These are phyloP conservation scores for Colletotrichum gloeosporioides DNA, from an alignment of 2,329 filamentous ascomycete species.

Conservation along the genomic window DNA sequence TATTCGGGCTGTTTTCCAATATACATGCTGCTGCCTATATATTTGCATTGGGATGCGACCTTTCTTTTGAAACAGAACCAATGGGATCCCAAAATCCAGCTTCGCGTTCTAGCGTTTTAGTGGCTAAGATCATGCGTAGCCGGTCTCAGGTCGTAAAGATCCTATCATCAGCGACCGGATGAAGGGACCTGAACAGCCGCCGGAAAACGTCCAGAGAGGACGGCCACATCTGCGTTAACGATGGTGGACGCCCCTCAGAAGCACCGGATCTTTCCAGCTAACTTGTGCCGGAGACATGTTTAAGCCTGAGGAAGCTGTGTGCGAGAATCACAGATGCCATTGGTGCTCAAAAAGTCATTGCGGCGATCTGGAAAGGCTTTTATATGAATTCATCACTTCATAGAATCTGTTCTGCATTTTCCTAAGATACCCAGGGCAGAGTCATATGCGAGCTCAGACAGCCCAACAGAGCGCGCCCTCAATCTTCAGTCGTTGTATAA, in stretches of 20 bases:
- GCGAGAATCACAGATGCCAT: not conserved
- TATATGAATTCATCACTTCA: fast-evolving
- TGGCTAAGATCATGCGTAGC: not conserved
- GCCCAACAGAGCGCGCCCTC: not conserved
- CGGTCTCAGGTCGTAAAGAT: not conserved
- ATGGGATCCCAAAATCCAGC: fast-evolving
- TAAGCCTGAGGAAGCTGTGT: not conserved
- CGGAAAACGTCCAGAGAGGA: not conserved
- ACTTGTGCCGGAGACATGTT: not conserved
- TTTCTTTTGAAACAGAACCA: not conserved
- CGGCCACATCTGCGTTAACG: not conserved
- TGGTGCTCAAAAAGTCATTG: not conserved
- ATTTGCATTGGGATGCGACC: not conserved
- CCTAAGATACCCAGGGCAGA: not conserved
- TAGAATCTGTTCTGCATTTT: not conserved
- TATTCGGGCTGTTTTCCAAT: not conserved
- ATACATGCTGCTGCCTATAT: not conserved
- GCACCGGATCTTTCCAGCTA: not conserved
- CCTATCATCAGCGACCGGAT: not conserved
- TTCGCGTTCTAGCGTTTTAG: not conserved
- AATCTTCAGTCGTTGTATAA: not conserved
- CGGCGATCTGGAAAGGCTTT: not conserved
- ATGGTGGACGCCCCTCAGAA: not conserved
- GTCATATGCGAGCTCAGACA: not conserved
- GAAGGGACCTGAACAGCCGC: not conserved